A percentile compares a stretch with the other conserved stretches of the same genome.
These are phyloP conservation scores for Desmodesmus armatus DNA, from an alignment of 139 green algal species.

Conservation along the genomic window DNA sequence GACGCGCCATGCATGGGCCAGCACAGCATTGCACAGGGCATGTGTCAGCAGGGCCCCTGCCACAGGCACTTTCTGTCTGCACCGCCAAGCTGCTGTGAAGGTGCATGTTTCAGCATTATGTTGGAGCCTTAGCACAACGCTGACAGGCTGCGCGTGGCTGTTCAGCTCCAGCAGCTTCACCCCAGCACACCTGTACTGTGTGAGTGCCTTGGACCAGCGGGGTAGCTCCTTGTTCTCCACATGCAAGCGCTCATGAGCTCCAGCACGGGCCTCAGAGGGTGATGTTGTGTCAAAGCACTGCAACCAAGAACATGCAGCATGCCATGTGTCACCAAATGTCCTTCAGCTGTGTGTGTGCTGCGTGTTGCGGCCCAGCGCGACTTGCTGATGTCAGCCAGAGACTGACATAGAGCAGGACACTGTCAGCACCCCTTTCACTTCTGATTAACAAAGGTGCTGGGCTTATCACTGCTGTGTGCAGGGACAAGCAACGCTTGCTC, in stretches of 20 bases:
- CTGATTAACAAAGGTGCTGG: no score
- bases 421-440: no score
- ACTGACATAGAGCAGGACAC: background rate
- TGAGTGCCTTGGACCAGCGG: conserved; percentile 71
- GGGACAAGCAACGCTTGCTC: background rate
- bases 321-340: background rate
- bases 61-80: no score
- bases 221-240: conserved; percentile 62
- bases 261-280: conserved; percentile 55
- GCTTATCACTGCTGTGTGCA: no score
- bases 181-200: conserved; percentile 65
- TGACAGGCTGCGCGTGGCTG: no score
- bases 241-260: conserved; percentile 58
- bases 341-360: background rate
- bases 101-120: no score
- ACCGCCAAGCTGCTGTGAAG: no score
- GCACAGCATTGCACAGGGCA: no score
- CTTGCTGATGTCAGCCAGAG: background rate
- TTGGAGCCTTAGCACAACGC: no score
- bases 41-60: no score
- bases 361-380: background rate
- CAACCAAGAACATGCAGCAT: conserved; percentile 1
- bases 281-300: conserved; percentile 80
- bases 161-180: no score
- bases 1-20: background rate